Evolutionary conservation across 441 rosid genomes (phyloP), one percentile per base, ranked within the genome.

Genomic region (Manihot esculenta): DNA sequence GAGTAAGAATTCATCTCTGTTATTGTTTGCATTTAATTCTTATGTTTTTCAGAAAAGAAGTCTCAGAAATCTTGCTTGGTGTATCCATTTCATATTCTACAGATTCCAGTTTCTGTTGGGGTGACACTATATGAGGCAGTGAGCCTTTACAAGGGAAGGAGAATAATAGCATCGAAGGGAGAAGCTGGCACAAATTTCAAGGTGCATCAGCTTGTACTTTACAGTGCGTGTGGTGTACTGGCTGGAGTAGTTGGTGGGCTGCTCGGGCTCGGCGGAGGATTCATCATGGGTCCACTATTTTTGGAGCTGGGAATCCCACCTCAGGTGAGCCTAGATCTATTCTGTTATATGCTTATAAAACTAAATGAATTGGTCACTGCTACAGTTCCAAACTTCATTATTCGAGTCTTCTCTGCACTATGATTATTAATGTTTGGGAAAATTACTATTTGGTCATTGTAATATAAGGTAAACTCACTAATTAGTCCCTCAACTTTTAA

Each of bases 211-310:
- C 80, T 87, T 56, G 69, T 76, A 23, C 53, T 82, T 38, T 89
- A 82, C 53, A 78, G 88, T 63, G 47, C 49, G 38, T 72, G 60
- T 20, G 94, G 92, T 45, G 12, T 86, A 11, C 35, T 82, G 67
- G 92, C 92, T 38, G 92, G 92, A 63, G 21, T 83, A 0, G 85
- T 85, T n/a, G 90, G 92, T 69, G 95, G 92, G 35, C 56, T 87
- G 82, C 89, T 89, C 44, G 92, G 95, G 48, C 84, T 89, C 1
- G 90, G 91, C 0, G 94, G 94, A 70, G 94, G 94, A 47, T 87
- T 85, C 78, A 85, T 87, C 64, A 77, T 89, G 82, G 89, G 88
- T 3, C 94, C 94, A 54, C 82, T 89, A 21, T 84, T 89, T 73
- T 77, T 89, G 42, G 90, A 86, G 81, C 77, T 89, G 38, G 95